Evolutionary conservation across 2,329 filamentous ascomycete species (phyloP).

Genomic region (Penicillium fuscoglaucum): DNA sequence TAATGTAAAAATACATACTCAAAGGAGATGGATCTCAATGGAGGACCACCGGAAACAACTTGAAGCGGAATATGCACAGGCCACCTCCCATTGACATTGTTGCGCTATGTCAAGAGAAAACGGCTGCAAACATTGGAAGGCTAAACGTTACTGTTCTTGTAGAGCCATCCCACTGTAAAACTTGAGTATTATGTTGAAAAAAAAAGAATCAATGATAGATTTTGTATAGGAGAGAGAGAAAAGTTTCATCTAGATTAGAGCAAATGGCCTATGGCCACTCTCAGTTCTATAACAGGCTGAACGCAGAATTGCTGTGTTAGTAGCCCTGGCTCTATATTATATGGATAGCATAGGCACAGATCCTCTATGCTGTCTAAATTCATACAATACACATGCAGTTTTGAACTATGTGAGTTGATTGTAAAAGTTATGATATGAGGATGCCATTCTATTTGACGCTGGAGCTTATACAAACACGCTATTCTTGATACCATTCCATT

Average conservation of each 20-base stretch:
- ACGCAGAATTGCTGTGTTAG: neutral
- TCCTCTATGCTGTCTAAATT: neutral
- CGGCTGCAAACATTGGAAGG: neutral
- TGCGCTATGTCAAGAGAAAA: neutral
- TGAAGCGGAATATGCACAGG: neutral
- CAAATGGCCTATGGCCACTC: too few relatives aligned
- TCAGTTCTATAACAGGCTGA: neutral
- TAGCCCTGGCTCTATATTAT: neutral
- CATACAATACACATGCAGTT: neutral
- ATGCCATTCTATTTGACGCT: neutral
- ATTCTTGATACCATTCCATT: slow-evolving; percentile 1
- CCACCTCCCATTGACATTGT: neutral
- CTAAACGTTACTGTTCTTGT: neutral
- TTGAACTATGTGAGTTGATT: neutral
- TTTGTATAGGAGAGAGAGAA: neutral
- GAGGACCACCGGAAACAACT: neutral
- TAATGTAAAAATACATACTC: too few relatives aligned
- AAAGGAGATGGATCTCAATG: too few relatives aligned
- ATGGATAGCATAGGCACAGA: neutral
- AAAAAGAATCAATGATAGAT: neutral
- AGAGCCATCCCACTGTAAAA: neutral
- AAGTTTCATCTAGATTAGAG: too few relatives aligned
- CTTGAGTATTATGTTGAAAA: neutral
- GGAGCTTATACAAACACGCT: neutral
- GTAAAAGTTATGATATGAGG: neutral